These are phyloP conservation scores for Exobasidium rhododendri DNA, from an alignment of 1,284 basidiomycete genomes.

Conservation along the genomic window DNA sequence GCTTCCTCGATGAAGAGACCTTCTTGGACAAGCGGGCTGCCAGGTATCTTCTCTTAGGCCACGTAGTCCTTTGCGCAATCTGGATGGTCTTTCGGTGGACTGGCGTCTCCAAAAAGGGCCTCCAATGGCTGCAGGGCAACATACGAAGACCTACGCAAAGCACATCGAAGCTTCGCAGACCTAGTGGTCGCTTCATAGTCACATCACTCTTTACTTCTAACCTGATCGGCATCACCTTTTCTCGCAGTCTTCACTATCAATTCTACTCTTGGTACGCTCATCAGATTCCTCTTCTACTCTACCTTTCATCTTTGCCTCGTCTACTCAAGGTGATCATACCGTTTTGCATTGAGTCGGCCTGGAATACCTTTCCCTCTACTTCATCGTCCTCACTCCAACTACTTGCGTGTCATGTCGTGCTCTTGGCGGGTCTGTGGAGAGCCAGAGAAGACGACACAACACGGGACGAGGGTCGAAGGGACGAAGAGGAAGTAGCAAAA, in stretches of 20 bases:
- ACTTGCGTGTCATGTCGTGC: not conserved
- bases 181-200: slow-evolving; percentile 60
- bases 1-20: slow-evolving; percentile 70
- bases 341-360: slow-evolving; percentile 18
- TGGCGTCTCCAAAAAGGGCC: slow-evolving; percentile 69
- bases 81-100: slow-evolving; percentile 56
- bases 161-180: not conserved
- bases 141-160: not conserved
- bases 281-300: slow-evolving; percentile 80
- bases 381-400: slow-evolving; percentile 13
- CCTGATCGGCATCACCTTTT: slow-evolving; percentile 83
- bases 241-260: slow-evolving; percentile 95
- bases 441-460: slow-evolving; percentile 4
- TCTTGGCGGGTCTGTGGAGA: slow-evolving; percentile 8
- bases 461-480: not conserved
- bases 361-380: slow-evolving; percentile 26
- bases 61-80: slow-evolving; percentile 71
- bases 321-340: slow-evolving; percentile 22
- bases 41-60: slow-evolving; percentile 65
- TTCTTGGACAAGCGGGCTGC: slow-evolving; percentile 72
- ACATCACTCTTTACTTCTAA: slow-evolving; percentile 86
- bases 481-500: slow-evolving; percentile 3
- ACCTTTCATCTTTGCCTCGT: slow-evolving; percentile 24
- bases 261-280: slow-evolving; percentile 98
- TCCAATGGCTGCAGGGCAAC: slow-evolving; percentile 60